These are phyloP conservation scores for Dendrobium chrysotoxum DNA, from an alignment of 106 monocot genomes.

Conservation along the genomic window DNA sequence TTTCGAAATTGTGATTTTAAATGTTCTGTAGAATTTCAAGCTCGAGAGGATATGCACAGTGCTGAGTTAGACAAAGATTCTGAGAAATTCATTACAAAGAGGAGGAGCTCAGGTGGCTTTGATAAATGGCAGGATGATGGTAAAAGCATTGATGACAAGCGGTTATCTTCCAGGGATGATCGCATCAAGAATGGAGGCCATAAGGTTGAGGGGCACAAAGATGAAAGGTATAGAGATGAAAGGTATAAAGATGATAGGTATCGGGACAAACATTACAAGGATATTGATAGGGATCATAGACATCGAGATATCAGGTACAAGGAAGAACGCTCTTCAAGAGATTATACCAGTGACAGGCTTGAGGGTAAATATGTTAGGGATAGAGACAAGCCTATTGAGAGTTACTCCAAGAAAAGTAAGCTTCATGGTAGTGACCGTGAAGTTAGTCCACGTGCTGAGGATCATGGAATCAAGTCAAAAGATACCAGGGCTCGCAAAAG, in stretches of 20 bases:
- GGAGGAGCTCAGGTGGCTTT: constrained; percentile 34
- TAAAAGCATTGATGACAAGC: constrained; percentile 30
- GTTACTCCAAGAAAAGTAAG: constrained; percentile 44
- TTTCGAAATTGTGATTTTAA: neutral
- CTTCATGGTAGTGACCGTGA: constrained; percentile 42
- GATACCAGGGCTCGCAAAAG: constrained; percentile 48
- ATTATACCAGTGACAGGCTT: constrained; percentile 31
- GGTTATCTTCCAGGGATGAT: constrained; percentile 37
- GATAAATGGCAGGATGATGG: constrained; percentile 38
- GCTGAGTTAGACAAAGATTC: constrained; percentile 35
- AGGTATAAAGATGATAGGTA: constrained; percentile 28
- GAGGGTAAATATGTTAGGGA: constrained; percentile 44
- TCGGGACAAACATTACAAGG: constrained; percentile 40
- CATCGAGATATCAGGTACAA: constrained; percentile 23
- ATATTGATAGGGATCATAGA: constrained; percentile 48
- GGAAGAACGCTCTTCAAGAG: constrained; percentile 37
- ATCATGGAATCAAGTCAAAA: constrained; percentile 22
- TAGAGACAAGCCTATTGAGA: constrained; percentile 34
- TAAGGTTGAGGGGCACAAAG: constrained; percentile 47
- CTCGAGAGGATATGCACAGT: constrained; percentile 24
- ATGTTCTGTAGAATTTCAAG: constrained; percentile 19
- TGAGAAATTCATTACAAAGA: constrained; percentile 31
- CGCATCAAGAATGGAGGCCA: constrained; percentile 34
- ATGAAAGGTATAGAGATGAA: constrained; percentile 33
- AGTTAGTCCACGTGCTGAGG: constrained; percentile 36